Evolutionary conservation across 257 asterid species (phyloP).

Genomic region (Solanum ossicruentum): DNA sequence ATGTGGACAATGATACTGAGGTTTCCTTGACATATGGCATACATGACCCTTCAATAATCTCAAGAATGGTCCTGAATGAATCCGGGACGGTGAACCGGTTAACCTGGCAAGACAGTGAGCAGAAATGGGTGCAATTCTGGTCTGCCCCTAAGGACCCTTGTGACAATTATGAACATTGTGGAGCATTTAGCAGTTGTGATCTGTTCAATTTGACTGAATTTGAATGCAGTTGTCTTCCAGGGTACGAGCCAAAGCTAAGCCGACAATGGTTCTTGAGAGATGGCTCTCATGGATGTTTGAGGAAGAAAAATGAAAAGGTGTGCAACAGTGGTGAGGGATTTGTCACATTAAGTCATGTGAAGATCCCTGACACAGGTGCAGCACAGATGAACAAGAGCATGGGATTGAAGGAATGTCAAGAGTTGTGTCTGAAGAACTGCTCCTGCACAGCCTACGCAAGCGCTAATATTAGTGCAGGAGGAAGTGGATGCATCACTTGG

Average conservation of each 20-base stretch:
- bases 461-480: constrained; percentile 18
- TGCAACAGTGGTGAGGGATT: constrained; percentile 16
- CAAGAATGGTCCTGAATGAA: constrained; percentile 20
- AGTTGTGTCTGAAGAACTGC: constrained; percentile 17
- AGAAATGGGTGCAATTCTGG: constrained; percentile 19
- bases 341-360: not conserved
- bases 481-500: constrained; percentile 33
- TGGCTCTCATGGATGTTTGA: constrained; percentile 14
- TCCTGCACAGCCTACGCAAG: constrained; percentile 21
- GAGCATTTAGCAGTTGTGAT: constrained; percentile 8
- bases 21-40: constrained; percentile 7
- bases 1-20: constrained; percentile 16
- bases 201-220: constrained; percentile 4
- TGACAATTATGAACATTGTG: constrained; percentile 15
- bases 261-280: constrained; percentile 24
- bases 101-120: constrained; percentile 13
- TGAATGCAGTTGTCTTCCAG: constrained; percentile 24
- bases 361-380: constrained; percentile 17
- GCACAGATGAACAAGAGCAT: not conserved
- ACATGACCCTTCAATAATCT: constrained; percentile 5
- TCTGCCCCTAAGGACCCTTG: constrained; percentile 13
- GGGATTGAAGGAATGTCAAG: constrained; percentile 11
- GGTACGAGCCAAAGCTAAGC: constrained; percentile 15
- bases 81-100: constrained; percentile 14
- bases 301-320: constrained; percentile 3